Percentiles rank a stretch among this genome's conserved stretches.
Evolutionary conservation across 2,329 filamentous ascomycete genomes (phyloP).

Genomic region (Trichophyton rubrum): DNA sequence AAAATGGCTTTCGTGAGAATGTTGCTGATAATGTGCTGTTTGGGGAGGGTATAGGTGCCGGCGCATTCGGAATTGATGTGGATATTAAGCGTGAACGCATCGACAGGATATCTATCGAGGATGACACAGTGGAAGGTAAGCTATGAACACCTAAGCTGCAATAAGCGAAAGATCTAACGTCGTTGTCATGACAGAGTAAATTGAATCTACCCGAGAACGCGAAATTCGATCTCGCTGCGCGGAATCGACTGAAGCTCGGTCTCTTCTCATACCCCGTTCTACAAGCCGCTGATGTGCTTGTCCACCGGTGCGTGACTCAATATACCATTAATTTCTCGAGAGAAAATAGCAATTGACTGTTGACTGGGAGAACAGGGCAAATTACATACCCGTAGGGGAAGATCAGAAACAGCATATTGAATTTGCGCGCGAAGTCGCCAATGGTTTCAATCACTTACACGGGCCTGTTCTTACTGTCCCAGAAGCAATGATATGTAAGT

Average conservation of each 20-base stretch:
- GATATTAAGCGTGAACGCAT: slow-evolving; percentile 85
- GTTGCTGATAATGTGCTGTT: neutral
- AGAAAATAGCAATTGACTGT: neutral
- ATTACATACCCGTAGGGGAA: slow-evolving; percentile 91
- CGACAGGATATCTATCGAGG: slow-evolving; percentile 84
- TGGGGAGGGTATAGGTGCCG: slow-evolving; percentile 41
- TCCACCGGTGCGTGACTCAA: slow-evolving; percentile 50
- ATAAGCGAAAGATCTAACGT: too few relatives aligned
- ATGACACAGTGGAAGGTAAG: slow-evolving; percentile 98
- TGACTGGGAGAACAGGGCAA: slow-evolving; percentile 45
- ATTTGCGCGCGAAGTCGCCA: slow-evolving; percentile 74
- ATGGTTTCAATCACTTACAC: slow-evolving; percentile 71
- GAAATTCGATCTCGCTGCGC: slow-evolving; percentile 45
- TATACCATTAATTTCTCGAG: neutral
- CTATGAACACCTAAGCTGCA: too few relatives aligned
- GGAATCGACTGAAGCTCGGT: slow-evolving; percentile 63
- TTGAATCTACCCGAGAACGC: slow-evolving; percentile 50
- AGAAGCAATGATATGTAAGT: slow-evolving; percentile 57
- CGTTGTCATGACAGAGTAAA: slow-evolving; percentile 48
- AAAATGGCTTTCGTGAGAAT: neutral
- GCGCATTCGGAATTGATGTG: slow-evolving; percentile 89
- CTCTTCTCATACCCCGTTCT: slow-evolving; percentile 93
- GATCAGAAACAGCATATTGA: slow-evolving; percentile 92
- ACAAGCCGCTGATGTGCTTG: slow-evolving; percentile 84
- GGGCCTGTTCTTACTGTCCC: slow-evolving; percentile 52